These are phyloP conservation scores for Brachypodium distachyon DNA, from an alignment of 202 grass and related monocot species.

Conservation along the genomic window DNA sequence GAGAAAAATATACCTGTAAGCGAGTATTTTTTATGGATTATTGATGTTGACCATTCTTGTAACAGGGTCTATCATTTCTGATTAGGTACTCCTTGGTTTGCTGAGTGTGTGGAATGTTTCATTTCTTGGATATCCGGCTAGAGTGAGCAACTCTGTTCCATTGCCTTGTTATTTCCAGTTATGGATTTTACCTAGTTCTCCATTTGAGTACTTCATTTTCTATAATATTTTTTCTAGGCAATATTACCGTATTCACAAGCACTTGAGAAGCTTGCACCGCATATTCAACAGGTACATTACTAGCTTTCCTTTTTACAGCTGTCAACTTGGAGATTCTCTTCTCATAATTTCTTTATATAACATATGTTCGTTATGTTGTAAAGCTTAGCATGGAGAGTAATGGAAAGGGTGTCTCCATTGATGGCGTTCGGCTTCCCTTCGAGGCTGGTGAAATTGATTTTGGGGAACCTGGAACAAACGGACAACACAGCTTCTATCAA, in stretches of 20 bases:
- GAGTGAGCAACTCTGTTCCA: constrained; percentile 40
- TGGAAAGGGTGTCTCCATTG: constrained; percentile 93
- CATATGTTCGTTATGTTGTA: constrained; percentile 29
- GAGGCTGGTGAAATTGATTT: constrained; percentile 98
- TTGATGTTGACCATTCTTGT: constrained; percentile 7
- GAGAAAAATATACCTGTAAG: constrained; percentile 96
- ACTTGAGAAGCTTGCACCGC: constrained; percentile 93
- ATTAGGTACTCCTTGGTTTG: constrained; percentile 94
- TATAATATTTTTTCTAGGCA: constrained; percentile 43
- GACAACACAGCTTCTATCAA: constrained; percentile 99
- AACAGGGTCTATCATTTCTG: constrained; percentile 20
- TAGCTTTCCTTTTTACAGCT: background rate
- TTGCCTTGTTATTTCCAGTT: background rate
- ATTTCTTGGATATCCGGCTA: constrained; percentile 90
- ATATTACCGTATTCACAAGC: constrained; percentile 96
- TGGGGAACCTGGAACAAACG: constrained; percentile 99
- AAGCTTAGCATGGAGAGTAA: constrained; percentile 99
- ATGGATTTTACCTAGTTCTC: background rate
- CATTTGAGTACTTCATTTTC: background rate
- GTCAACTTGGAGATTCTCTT: background rate
- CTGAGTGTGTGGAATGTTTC: constrained; percentile 98
- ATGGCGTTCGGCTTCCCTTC: constrained; percentile 61
- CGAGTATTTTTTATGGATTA: constrained; percentile 6
- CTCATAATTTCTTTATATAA: background rate
- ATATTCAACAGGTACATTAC: constrained; percentile 90